Conservation (phyloP, 352 stramenopile genomes). For the Phytopythium mirpurense region DNA sequence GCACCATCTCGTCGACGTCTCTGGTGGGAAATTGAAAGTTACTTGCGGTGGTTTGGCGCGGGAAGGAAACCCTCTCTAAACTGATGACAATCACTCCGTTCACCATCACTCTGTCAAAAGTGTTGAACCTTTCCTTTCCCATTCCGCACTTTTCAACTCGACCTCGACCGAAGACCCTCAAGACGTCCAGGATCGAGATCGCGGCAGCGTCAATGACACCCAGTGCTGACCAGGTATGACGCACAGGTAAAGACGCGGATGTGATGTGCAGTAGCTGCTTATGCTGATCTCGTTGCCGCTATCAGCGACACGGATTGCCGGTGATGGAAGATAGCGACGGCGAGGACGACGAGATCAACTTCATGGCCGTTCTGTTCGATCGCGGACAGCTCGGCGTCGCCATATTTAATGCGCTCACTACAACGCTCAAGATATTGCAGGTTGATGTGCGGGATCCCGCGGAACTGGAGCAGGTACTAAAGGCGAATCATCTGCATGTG, state of each 20-base stretch:
- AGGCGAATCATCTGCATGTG: background rate
- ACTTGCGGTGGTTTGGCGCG: background rate
- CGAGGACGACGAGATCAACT: conserved; percentile 51
- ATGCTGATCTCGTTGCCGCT: background rate
- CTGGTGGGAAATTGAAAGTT: background rate
- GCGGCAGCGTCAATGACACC: background rate
- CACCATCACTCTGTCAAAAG: background rate
- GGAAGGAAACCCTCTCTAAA: conserved; percentile 11
- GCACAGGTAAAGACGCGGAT: too few relatives aligned
- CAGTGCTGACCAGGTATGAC: background rate
- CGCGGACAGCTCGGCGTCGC: conserved; percentile 58
- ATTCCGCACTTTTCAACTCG: conserved; percentile 10
- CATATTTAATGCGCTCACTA: conserved; percentile 66
- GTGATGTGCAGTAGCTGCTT: too few relatives aligned
- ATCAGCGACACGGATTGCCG: conserved; percentile 3
- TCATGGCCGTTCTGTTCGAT: conserved; percentile 70
- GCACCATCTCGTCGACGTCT: background rate
- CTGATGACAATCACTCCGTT: conserved; percentile 10
- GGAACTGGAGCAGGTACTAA: conserved; percentile 42
- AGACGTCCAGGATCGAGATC: background rate
- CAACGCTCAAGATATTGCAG: conserved; percentile 64
- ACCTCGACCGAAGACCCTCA: conserved; percentile 2
- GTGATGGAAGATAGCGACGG: conserved; percentile 18
- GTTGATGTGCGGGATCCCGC: conserved; percentile 28
- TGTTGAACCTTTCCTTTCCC: conserved; percentile 10